Base-by-base conservation (phyloP, 2,329 filamentous ascomycete genomes). In the Fulvia fulva region DNA sequence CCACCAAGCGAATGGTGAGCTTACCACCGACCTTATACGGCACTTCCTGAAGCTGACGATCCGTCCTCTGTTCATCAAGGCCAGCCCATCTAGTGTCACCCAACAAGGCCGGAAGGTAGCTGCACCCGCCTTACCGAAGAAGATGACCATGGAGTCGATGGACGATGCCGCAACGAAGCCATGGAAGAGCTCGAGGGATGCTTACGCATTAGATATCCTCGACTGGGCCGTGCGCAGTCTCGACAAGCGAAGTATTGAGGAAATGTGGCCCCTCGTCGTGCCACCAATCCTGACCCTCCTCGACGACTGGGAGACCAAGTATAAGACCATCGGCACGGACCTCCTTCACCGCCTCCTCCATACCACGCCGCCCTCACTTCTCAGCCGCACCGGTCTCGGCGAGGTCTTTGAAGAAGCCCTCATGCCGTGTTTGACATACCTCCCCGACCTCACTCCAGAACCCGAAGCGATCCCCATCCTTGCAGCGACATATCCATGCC, bases 391-490 rank as follows among this genome's bases (percentile, higher is more conserved):
- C 0, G 88, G 89, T 0, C 82, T 93, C 7, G 82, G 81, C 22
- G 75, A 80, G 14, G 81, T 93, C 25, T 87, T 93, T 60, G 82
- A 87, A 67, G 83, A 90, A 21, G 83, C 86, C 2, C 74, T 90
- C 1, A 81, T 87, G 63, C 89, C 90, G 0, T 85, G 86, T 34
- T 80, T 96, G n/a, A 80, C 87, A 7, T 89, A 86, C 66, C 79
- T 96, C 5, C 92, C 93, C 0, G 84, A 81, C 12, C 77, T 96
- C 44, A 96, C 90, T 0, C 85, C 89, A 0, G 87, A 90, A 67
- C 70, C 80, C 0, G 88, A 94, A 56, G 89, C 89, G 3, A 69
- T 88, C 1, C 67, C 70, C 1, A 75, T 97, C 2, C 80, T 96
- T 1, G 68, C 73, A 5, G 78, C 80, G 6, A 85, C 88, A 0